Evolutionary conservation across 2,329 filamentous ascomycete genomes (phyloP), one percentile per base, ranked within the genome.

Genomic region (Mycosphaerella arachidis): DNA sequence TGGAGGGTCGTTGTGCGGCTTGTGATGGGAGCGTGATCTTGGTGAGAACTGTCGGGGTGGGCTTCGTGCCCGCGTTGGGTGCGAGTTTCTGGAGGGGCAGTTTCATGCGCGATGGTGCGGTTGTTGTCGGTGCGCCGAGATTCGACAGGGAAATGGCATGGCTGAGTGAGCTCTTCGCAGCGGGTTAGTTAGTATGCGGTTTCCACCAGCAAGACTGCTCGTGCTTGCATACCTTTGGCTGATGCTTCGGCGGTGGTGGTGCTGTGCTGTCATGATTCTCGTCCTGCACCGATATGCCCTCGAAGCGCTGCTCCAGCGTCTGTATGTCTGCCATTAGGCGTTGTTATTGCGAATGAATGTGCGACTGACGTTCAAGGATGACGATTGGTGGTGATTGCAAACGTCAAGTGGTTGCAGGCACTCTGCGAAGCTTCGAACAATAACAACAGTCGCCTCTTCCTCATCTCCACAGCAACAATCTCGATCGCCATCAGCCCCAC

Each of bases 281-380:
- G 72, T 97, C 92, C 69, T 90, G 88, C 63, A 97, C 90, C 20
- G 90, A 88, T 78, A 97, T 85, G 76, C 87, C 88, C 85, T 96
- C 92, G 72, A 97, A 91, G 70, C 90, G 90, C 77, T 89, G 82
- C 78, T 97, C 93, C 51, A 97, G 82, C 55, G 85, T 86, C 68
- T 90, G 85, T 60, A 89, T 84, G 65, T 92, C 85, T 48, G 70
- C 69, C 71, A 73, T 73, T 48, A 8, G 58, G 57, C 53, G 31
- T 48, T 31, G 43, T 16, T 59, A 51, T 50, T 61, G 53, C 53
- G 48, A 67, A 67, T 65, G 65, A 67, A 61, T 66, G 64, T 53
- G 57, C 53, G 57, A 63, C 29, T 29, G 55, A 50, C 54, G 50
- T 51, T 53, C 45, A 37, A 35, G 31, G 55, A 51, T 24, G 27